Conservation (phyloP, 2,329 filamentous ascomycete species). For the Exophiala viscosa region DNA sequence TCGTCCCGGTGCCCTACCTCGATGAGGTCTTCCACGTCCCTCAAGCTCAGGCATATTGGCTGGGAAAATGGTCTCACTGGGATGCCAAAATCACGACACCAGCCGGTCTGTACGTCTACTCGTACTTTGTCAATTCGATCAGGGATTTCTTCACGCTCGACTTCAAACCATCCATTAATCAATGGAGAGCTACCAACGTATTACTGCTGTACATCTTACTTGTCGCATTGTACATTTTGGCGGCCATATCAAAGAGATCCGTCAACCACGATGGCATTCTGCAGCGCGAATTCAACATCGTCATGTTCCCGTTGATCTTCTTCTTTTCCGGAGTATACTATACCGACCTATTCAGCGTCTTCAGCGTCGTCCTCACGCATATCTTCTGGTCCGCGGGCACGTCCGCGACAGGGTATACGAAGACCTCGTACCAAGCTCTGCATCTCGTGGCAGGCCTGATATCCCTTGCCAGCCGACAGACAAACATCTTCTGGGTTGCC, state of each 20-base stretch:
- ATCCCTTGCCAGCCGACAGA: constrained; percentile 78
- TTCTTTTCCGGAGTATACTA: constrained; percentile 97
- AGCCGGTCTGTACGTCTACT: constrained; percentile 67
- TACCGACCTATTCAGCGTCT: constrained; percentile 81
- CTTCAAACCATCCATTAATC: constrained; percentile 14
- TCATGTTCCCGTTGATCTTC: constrained; percentile 83
- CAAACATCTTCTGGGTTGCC: constrained; percentile 92
- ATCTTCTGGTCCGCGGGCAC: constrained; percentile 38
- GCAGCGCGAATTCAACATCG: constrained; percentile 45
- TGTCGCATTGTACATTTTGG: constrained; percentile 21
- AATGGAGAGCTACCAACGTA: constrained; percentile 21
- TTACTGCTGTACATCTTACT: constrained; percentile 24
- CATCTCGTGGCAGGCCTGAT: constrained; percentile 57
- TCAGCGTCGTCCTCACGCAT: constrained; percentile 69
- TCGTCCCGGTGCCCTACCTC: constrained; percentile 58
- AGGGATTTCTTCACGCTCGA: constrained; percentile 50
- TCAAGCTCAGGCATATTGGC: constrained; percentile 83
- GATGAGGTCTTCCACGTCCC: constrained; percentile 65
- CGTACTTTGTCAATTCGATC: constrained; percentile 48
- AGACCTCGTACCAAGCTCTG: constrained; percentile 28
- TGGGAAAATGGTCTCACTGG: constrained; percentile 70
- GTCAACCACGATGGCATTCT: constrained; percentile 54
- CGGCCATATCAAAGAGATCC: constrained; percentile 24
- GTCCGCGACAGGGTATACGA: constrained; percentile 16
- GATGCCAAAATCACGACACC: constrained; percentile 97